Percentiles rank a stretch among this genome's conserved stretches.
Conservation (phyloP, 305 asterid species). For the Fraxinus nigra region DNA sequence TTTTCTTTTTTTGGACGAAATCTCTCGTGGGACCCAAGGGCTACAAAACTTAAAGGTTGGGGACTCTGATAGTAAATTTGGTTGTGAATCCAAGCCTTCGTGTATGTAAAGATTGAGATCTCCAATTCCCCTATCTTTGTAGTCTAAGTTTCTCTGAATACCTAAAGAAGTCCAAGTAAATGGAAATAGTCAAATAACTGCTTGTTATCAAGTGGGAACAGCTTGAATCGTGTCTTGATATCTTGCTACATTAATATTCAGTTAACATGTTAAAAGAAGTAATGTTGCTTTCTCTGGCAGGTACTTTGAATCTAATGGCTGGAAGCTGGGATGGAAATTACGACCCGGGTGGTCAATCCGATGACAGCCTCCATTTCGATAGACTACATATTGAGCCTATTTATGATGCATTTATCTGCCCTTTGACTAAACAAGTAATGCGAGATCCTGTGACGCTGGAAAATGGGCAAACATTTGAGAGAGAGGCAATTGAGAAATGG, state of each 20-base stretch:
- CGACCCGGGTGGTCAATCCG: slow-evolving; percentile 66
- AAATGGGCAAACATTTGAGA: slow-evolving; percentile 84
- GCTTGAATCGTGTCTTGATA: background rate
- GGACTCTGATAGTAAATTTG: background rate
- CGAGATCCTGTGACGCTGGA: slow-evolving; percentile 83
- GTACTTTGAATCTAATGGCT: slow-evolving; percentile 52
- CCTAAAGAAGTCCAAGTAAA: background rate
- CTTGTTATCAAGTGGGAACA: background rate
- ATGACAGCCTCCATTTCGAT: slow-evolving; percentile 76
- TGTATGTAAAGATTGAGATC: background rate
- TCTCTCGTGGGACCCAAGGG: background rate
- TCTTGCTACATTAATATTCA: background rate
- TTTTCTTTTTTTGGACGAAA: background rate
- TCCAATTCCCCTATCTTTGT: background rate
- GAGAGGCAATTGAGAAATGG: slow-evolving; percentile 94
- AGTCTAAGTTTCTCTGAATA: background rate
- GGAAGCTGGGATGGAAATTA: slow-evolving; percentile 67
- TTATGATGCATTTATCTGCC: slow-evolving; percentile 86
- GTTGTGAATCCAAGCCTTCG: background rate
- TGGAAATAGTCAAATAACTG: background rate
- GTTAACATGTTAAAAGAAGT: background rate
- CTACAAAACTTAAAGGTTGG: background rate
- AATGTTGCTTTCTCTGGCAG: slow-evolving; percentile 27
- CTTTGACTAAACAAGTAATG: slow-evolving; percentile 90
- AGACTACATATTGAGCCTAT: slow-evolving; percentile 75